Evolutionary conservation across 2,329 filamentous ascomycete genomes (phyloP), one percentile per base, ranked within the genome.

Genomic region (Scedosporium boydii): DNA sequence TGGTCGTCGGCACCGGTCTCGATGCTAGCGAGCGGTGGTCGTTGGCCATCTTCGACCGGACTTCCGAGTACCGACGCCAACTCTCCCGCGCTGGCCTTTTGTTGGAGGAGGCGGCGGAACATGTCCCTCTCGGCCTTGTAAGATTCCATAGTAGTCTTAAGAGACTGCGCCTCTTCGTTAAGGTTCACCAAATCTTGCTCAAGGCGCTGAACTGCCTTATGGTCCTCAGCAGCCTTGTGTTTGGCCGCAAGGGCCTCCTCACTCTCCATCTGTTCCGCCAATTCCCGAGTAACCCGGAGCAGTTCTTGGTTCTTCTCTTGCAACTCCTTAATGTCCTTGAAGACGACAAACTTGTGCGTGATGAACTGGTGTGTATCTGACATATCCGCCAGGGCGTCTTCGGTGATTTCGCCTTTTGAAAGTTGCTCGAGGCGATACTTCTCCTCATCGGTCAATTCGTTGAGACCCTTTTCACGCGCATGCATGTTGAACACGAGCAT

Each of bases 41-140:
- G 79, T 57, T 77, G 74, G 57, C 72, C 76, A 16, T 84, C 82
- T 64, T 87, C 85, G 38, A 89, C 76, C 18, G 89, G 90, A 68
- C 87, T 86, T 1, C 88, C 90, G 70, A 96, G 87, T 59, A 87
- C 80, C 1, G 87, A 87, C 16, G 83, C 82, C 51, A 88, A 78
- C 64, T 92, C 88, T 12, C 77, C 80, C 72, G 83, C 71, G 70
- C 82, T 70, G 70, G 80, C 72, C 76, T 87, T 74, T 65, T 95
- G 90, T 67, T 93, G 90, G 34, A 97, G 83, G 79, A 98, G 93
- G 60, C 93, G 91, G 23, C 93, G 87, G 87, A 97, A 98, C 85
- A 97, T 97, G 72, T 99, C 93, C 65, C 95, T 88, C 76, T 99
- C 95, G 69, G 92, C 91, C 72, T 95, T 91, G 73, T 96, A 96